phyloP scores from a whole-genome alignment of 805 yeast species.

The Pichia ethanolica region DNA sequence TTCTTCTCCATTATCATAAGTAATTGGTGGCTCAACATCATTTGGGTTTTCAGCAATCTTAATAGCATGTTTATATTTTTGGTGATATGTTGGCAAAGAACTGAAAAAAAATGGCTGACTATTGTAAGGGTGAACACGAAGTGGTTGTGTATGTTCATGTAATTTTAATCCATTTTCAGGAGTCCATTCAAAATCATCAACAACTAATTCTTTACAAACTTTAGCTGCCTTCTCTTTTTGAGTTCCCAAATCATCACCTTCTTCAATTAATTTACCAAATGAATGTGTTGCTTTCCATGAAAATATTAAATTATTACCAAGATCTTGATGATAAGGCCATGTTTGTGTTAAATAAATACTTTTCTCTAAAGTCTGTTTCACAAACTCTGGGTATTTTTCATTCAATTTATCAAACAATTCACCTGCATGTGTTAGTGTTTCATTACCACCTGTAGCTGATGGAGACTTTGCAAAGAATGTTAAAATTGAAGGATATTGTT shows the following conservation, averaged over 20 bases:
- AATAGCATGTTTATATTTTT: conserved; percentile 7
- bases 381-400: conserved; percentile 20
- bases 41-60: not conserved
- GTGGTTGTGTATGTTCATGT: conserved; percentile 6
- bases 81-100: conserved; percentile 19
- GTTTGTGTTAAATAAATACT: conserved; percentile 3
- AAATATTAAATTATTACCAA: not conserved
- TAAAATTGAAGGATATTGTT: conserved; percentile 17
- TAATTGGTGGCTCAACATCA: conserved; percentile 7
- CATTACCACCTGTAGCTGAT: conserved; percentile 16
- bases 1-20: conserved; percentile 18
- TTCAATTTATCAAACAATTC: conserved; percentile 17
- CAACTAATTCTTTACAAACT: not conserved
- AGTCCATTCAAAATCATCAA: conserved; percentile 8
- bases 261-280: conserved; percentile 4
- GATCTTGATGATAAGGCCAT: not conserved
- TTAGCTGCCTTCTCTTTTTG: conserved; percentile 6
- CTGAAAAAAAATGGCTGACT: conserved; percentile 17
- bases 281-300: conserved; percentile 6
- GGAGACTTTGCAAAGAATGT: conserved; percentile 19
- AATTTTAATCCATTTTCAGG: conserved; percentile 4
- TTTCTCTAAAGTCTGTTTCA: conserved; percentile 12
- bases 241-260: conserved; percentile 6
- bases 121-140: conserved; percentile 8
- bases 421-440: conserved; percentile 18